Base-by-base conservation (phyloP, 1,284 basidiomycete species). In the Cronartium quercuum region DNA sequence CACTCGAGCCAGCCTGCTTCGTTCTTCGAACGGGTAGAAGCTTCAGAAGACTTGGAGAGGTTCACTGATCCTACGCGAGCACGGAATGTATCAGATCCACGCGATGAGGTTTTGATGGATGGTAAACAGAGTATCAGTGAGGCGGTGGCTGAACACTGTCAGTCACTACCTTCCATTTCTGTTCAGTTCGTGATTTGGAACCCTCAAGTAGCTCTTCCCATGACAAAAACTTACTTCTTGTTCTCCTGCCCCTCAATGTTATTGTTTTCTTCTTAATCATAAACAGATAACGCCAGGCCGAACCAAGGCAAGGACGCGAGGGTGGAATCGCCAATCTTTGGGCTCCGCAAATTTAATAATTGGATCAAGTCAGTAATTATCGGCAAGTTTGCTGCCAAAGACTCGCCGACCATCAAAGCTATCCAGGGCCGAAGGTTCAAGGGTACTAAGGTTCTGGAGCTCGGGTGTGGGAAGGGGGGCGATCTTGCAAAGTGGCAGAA, bases 321-420 rank as follows among this genome's bases (percentile, higher is more conserved):
- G 44, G 87, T 88, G 77, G 88, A 90, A n/a, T 97, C 94, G 6
- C 92, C 94, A 41, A 99, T 98, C 80, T 92, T 97, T 76, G 94
- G 93, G 29, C 86, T 99, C 73, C 94, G 95, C 82, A 91, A 88
- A 81, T 98, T 98, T 84, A 99, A 99, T 84, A 98, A 99, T 83
- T 99, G 96, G 94, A 89, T 97, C 79, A 98, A 98, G 83, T 92
- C 91, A 13, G 92, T 96, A 10, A 85, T 97, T 76, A 95, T 98
- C 79, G 89, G 90, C 7, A 90, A 89, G 68, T 95, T 92, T 81
- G 89, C 88, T 1, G 71, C 66, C 12, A 77, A 66, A 9, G 76
- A 38, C 76, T 77, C 78, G 71, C 29, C n/a, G n/a, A 80, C 13
- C 38, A 35, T 76, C 76, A 13, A 76, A 73, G 37, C 9, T 62